A percentile compares a stretch with the other conserved stretches of the same genome.
Evolutionary conservation across 2,329 filamentous ascomycete species (phyloP).

Genomic region (Talaromyces sp.): DNA sequence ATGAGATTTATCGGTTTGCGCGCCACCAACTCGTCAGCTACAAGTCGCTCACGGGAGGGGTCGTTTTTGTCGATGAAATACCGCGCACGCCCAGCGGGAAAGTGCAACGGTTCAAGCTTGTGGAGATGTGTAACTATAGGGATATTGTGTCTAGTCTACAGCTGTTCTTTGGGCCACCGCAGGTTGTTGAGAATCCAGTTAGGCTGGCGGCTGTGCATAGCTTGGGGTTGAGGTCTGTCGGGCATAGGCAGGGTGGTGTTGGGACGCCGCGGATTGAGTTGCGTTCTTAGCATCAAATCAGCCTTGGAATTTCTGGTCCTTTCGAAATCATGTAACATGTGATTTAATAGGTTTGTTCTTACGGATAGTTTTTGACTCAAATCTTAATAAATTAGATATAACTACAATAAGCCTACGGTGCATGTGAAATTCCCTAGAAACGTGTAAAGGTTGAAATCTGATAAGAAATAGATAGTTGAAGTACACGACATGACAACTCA

Average conservation of each 20-base stretch:
- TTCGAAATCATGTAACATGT: not conserved
- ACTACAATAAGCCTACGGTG: not conserved
- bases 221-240: not conserved
- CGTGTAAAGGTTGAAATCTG: not conserved
- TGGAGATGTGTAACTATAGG: conserved; percentile 39
- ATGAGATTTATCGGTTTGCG: conserved; percentile 45
- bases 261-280: not conserved
- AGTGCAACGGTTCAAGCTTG: conserved; percentile 43
- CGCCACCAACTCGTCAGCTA: conserved; percentile 45
- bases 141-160: conserved; percentile 29
- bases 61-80: conserved; percentile 49
- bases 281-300: not conserved
- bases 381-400: not conserved
- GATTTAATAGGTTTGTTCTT: not conserved
- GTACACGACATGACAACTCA: not conserved
- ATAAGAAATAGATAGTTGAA: not conserved
- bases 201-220: not conserved
- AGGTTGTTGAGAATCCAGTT: not conserved
- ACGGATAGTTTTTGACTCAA: not conserved
- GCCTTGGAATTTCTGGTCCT: no score
- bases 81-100: conserved; percentile 51
- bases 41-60: conserved; percentile 47
- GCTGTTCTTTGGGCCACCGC: not conserved
- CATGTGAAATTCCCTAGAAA: not conserved
- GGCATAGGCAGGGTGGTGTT: not conserved